Evolutionary conservation across 2,329 filamentous ascomycete species (phyloP), one percentile per base, ranked within the genome.

Genomic region (Xylaria sp.): DNA sequence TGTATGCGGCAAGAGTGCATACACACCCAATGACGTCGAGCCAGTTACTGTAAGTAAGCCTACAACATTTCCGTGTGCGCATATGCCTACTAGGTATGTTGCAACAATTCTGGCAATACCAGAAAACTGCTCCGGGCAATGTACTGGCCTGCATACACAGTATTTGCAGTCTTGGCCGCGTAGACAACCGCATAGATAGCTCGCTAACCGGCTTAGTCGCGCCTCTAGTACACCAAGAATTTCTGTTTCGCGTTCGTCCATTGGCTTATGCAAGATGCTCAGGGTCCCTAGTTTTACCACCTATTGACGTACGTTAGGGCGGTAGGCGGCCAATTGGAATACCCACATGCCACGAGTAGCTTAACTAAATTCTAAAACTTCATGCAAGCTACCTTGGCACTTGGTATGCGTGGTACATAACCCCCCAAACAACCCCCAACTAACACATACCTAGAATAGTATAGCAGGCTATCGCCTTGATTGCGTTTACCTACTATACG

Each of bases 301-400:
- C 55, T 46, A 41, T 58, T 18, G 20, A 28, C 31, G 37, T 58
- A 44, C 23, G 25, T 34, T 58, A 46, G 15, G 39, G n/a, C 39
- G 25, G 56, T 34, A 58, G 39, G 20, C 15, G 20, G 23, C 55
- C 55, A 58, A 58, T 58, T 31, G n/a, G 23, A 62, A 63, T 56
- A 65, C 52, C 63, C 66, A 69, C 69, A 74, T 71, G 73, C 73
- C 73, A 71, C 69, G 69, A 72, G 65, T 67, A 58, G 66, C 63
- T 72, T 68, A 73, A 63, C 56, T 48, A 55, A 10, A 10, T 15
- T 23, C 41, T 59, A 48, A 56, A 61, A 52, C 44, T n/a, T n/a
- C 25, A 65, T 65, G 62, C 62, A 56, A 41, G 61, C 60, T 55
- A 63, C 61, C 20, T 50, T 50, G 46, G 20, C 23, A 50, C 20